Base-by-base conservation (phyloP, 345 rosid species). In the Linum trigynum region DNA sequence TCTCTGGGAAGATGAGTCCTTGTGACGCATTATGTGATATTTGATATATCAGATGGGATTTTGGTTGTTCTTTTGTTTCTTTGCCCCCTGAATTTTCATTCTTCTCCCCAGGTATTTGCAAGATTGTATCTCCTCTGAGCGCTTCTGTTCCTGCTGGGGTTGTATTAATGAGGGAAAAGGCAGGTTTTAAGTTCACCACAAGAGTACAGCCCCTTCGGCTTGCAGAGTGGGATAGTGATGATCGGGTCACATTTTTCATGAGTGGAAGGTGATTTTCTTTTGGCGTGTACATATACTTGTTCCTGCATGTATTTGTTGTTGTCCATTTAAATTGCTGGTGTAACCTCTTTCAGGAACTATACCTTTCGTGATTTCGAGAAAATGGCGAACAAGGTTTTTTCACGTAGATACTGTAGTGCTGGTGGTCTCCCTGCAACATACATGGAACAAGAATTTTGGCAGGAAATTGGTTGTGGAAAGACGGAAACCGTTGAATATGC, bases 391-490 rank as follows among this genome's bases (percentile, higher is more conserved):
- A 91, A 91, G 85, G 85, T 83, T 71, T 95, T 87, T 85, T 78
- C 82, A 65, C 98, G 92, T 78, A 86, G 97, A 84, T 95, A 95
- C 80, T 88, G 79, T 67, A 91, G 98, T 82, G 77, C 83, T 73
- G 88, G 96, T 69, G 83, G 84, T 82, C 89, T 95, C 76, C 98
- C 99, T 66, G 84, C 85, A 66, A 61, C 90, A 38, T 91, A 80
- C 89, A 40, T 91, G 99, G 99, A 95, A 83, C 89, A 95, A 84
- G 96, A 95, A 76, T 95, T 95, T 83, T 95, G 99, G 99, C 77
- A 87, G 74, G 98, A 95, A 84, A 91, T 95, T 77, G 84, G 90
- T 12, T 77, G 82, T 79, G 99, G 99, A 76, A 95, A 85, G 89
- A 87, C 86, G 63, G 99, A 95, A 79, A 75, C 86, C 63, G 99